Conservation (phyloP, 345 rosid species). For the Salix arbutifolia region DNA sequence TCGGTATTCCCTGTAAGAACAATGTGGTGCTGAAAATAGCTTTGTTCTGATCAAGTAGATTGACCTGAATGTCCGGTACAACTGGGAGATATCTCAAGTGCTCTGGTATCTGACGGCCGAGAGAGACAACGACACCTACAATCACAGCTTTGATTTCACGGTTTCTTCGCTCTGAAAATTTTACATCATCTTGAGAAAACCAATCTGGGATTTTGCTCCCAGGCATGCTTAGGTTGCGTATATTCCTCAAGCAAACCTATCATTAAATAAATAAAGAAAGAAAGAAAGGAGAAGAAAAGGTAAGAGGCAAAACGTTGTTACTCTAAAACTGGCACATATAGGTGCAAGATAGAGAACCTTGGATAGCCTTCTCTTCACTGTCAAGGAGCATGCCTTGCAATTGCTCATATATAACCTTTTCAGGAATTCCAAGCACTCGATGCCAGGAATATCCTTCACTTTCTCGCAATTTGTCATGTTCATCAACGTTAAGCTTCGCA, state of each 20-base stretch:
- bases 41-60: constrained; percentile 20
- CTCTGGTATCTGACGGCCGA: constrained; percentile 23
- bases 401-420: constrained; percentile 36
- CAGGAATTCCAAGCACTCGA: constrained; percentile 37
- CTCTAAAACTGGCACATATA: neutral
- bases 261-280: neutral
- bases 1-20: constrained; percentile 46
- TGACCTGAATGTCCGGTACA: constrained; percentile 37
- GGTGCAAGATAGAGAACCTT: constrained; percentile 27
- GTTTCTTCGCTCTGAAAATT: constrained; percentile 36
- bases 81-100: constrained; percentile 30
- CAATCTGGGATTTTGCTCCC: constrained; percentile 56
- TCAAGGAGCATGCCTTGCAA: constrained; percentile 31
- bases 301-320: neutral
- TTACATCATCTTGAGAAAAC: constrained; percentile 36
- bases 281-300: neutral
- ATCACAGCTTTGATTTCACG: constrained; percentile 38
- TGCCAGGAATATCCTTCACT: constrained; percentile 41
- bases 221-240: constrained; percentile 47
- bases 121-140: constrained; percentile 46
- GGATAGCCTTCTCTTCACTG: constrained; percentile 35
- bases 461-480: constrained; percentile 44
- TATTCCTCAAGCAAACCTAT: constrained; percentile 44
- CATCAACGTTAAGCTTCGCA: constrained; percentile 17
- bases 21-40: constrained; percentile 1